Evolutionary conservation across 495 filamentous ascomycete genomes (phyloP).

Genomic region (Aspergillus conjunctus): DNA sequence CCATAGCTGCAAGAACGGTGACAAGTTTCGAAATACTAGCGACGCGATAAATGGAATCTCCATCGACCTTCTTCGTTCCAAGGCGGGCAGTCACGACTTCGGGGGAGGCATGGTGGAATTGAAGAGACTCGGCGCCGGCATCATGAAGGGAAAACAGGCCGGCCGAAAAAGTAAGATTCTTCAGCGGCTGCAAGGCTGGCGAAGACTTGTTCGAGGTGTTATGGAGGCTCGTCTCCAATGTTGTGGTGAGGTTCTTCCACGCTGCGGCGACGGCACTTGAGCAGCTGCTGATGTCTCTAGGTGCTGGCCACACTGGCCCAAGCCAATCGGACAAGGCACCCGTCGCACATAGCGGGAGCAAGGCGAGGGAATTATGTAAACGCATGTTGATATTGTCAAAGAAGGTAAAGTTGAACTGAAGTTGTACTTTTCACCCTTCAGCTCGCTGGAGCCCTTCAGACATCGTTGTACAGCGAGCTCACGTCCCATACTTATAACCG

Average conservation of each 20-base stretch:
- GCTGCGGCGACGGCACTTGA: conserved; percentile 36
- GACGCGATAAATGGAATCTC: conserved; percentile 51
- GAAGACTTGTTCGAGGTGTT: not conserved
- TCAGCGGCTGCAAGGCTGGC: conserved; percentile 16
- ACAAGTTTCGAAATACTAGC: conserved; percentile 57
- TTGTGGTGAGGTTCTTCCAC: conserved; percentile 45
- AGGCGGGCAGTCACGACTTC: conserved; percentile 23
- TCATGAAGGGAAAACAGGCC: conserved; percentile 44
- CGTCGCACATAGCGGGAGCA: conserved; percentile 14
- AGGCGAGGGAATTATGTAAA: not conserved
- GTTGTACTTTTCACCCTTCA: not conserved
- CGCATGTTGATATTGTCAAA: conserved; percentile 11
- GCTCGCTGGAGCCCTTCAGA: not conserved
- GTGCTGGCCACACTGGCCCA: conserved; percentile 39
- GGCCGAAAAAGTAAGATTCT: conserved; percentile 48
- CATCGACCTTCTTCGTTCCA: conserved; percentile 45
- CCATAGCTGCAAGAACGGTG: conserved; percentile 45
- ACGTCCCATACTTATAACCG: not conserved
- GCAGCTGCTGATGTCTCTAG: conserved; percentile 38
- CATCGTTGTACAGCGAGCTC: not conserved
- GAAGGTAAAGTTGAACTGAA: not conserved
- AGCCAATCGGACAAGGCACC: conserved; percentile 34
- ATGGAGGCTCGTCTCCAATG: conserved; percentile 24
- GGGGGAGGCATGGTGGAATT: conserved; percentile 34
- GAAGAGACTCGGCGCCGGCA: conserved; percentile 32